Base-by-base conservation (phyloP, 1,139 yeast genomes). In the Candida gigantensis region DNA sequence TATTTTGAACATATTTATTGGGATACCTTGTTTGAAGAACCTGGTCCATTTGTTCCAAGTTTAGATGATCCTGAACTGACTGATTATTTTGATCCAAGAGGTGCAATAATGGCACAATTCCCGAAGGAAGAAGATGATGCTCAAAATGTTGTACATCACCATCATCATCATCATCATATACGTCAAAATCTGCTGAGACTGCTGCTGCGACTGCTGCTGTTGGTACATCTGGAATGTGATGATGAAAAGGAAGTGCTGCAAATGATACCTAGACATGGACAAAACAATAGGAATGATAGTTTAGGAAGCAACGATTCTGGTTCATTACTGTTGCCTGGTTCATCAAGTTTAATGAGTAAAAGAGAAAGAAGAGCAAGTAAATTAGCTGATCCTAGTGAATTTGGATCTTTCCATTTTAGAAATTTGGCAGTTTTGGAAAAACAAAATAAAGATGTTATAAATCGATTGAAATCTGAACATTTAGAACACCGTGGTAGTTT, bases 371-470 rank as follows among this genome's bases (percentile, higher is more conserved):
- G 92, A 51, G 72, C 84, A 37, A 70, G 85, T 57, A 68, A 86
- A 46, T 60, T 86, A 42, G 84, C 84, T 36, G 97, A 88, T 45
- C 67, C 72, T 3, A 70, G 78, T 32, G 97, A 90, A 50, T 94
- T 92, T 73, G 99, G 99, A 0, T 83, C 94, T 3, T 94, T 94
- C 58, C 83, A 87, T 43, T 94, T 87, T 61, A 74, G 96, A 49
- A 94, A 94, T 56, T 65, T 94, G 44, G 82, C 92, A 9, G 94
- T 94, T 4, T 70, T 94, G 44, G 98, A 92, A 51, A 86, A 85
- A 52, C 97, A 96, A 12, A 94, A 94, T 53, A 88, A 87, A 55
- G 97, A 90, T 59, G 90, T 87, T 11, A 87, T 94, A 42, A 86
- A 86, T 52, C 68, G 96, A 45, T 73, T 94, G 52, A 86, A 88